Base-by-base conservation (phyloP, 148 eudicot genomes). In the Euryodendron excelsum region DNA sequence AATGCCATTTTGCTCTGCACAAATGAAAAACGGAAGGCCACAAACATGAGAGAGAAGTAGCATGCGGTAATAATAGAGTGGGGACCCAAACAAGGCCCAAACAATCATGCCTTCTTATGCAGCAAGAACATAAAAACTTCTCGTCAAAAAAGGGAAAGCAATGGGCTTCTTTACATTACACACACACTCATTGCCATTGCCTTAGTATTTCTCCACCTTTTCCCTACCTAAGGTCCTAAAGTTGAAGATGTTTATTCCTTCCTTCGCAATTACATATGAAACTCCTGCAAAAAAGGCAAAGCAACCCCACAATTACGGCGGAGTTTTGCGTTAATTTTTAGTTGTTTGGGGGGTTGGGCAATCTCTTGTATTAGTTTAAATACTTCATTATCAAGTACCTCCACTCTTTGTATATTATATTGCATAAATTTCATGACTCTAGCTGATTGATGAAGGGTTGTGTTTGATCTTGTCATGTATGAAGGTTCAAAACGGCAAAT, bases 191-290 rank as follows among this genome's bases (percentile, higher is more conserved):
- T 52, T 72, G 1, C 62, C 41, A 11, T 73, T 34, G 47, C 64
- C 63, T 55, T 13, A 73, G 21, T 6, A 73, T 31, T 31, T 73
- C 47, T 48, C 36, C 13, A 13, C 45, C 23, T 73, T 73, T 73
- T 73, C 64, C 76, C 76, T 55, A 36, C 63, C 76, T n/a, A 53
- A 73, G 34, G 56, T 58, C 63, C 76, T n/a, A 53, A 73, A 65
- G 56, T 58, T 25, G 37, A 73, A 73, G 45, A 20, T 53, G 37
- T 34, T 21, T 37, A 73, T 73, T 73, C 76, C 76, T 73, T 73
- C 30, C 64, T 73, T 73, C 64, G 55, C 76, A n/a, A 33, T 73
- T 23, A 73, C 76, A 55, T 13, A 55, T 27, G 18, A 36, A 55
- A 73, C 28, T 71, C 36, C 56, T 7, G 6, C 25, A 10, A 34